These are phyloP conservation scores for Cyclotella distinguenda DNA, from an alignment of 108 stramenopile species.

Conservation along the genomic window DNA sequence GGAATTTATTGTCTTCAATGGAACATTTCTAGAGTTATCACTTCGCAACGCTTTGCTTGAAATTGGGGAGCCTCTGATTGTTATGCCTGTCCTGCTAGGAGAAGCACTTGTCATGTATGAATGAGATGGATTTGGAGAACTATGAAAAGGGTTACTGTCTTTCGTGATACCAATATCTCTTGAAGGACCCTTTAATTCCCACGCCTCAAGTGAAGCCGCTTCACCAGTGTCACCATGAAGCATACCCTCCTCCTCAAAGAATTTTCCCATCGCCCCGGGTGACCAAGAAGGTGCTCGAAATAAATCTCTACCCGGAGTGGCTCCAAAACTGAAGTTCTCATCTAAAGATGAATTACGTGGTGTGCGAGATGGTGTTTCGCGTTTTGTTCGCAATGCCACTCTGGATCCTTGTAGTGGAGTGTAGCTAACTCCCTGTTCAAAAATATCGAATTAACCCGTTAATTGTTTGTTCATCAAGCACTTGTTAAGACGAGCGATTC, in stretches of 20 bases:
- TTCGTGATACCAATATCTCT: not conserved
- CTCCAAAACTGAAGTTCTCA: conserved; percentile 5
- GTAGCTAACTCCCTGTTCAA: not conserved
- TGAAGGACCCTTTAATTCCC: not conserved
- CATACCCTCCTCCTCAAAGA: conserved; percentile 29
- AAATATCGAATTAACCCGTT: not conserved
- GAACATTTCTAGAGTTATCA: not conserved
- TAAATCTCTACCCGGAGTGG: conserved; percentile 15
- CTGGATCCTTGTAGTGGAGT: conserved; percentile 1
- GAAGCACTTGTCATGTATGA: not conserved
- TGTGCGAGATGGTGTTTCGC: not conserved
- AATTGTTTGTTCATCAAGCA: not conserved
- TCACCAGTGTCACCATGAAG: not conserved
- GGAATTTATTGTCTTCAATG: not conserved
- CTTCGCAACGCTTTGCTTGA: conserved; percentile 8
- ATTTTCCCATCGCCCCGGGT: conserved; percentile 13
- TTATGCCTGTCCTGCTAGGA: conserved; percentile 23
- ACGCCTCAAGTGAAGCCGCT: not conserved
- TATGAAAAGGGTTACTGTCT: not conserved
- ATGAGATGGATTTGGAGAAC: not conserved
- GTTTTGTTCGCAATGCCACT: not conserved
- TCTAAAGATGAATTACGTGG: conserved; percentile 5
- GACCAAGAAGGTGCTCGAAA: conserved; percentile 13
- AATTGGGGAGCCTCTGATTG: conserved; percentile 44
- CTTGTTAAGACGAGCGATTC: not conserved